A percentile compares a stretch with the other conserved stretches of the same genome.
Evolutionary conservation across 225 moss, liverwort and hornwort genomes (phyloP).

Genomic region (Takakia lepidozioides): DNA sequence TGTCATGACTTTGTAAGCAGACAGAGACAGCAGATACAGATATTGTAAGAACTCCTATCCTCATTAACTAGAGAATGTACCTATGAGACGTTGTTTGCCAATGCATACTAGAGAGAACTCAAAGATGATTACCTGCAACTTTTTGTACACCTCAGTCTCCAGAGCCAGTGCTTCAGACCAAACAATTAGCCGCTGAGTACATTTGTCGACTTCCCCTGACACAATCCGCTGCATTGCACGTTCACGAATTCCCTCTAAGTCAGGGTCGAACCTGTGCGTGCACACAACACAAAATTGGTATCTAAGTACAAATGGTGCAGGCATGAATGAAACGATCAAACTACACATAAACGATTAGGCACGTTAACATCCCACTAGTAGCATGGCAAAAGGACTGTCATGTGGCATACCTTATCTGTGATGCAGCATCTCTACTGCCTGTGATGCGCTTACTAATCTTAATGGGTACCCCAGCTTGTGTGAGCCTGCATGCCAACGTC

Average conservation of each 20-base stretch:
- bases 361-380: too few species aligned
- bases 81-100: too few species aligned
- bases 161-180: constrained; percentile 62
- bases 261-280: constrained; percentile 58
- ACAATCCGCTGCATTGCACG: constrained; percentile 67
- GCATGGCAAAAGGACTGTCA: neutral
- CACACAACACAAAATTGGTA: neutral
- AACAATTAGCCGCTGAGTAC: constrained; percentile 51
- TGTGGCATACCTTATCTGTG: constrained; percentile 37
- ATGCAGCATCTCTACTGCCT: constrained; percentile 53
- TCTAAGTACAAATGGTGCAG: neutral
- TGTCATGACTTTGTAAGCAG: too few species aligned
- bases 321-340: too few species aligned
- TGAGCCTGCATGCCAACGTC: constrained; percentile 38
- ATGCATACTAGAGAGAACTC: too few species aligned
- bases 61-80: too few species aligned
- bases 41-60: too few species aligned
- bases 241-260: constrained; percentile 61
- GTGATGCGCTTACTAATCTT: constrained; percentile 49
- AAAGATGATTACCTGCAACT: constrained; percentile 49
- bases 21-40: too few species aligned
- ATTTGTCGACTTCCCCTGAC: constrained; percentile 56
- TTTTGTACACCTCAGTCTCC: constrained; percentile 56
- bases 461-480: constrained; percentile 61
- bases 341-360: too few species aligned